phyloP scores from a whole-genome alignment of 306 rosid species.

The Begonia masoniana region DNA sequence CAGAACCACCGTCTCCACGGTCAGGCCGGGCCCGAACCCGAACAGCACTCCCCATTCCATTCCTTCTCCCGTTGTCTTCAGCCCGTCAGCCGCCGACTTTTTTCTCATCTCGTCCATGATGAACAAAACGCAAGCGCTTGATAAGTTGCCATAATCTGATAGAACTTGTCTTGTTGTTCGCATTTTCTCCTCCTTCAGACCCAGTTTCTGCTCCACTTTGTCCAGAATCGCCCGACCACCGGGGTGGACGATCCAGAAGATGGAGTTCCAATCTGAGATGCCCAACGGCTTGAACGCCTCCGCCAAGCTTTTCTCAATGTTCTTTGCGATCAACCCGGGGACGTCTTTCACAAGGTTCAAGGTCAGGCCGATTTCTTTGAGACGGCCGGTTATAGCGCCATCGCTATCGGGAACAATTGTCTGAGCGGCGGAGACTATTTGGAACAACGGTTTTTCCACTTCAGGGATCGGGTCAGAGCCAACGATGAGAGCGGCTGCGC shows the following conservation, averaged over 20 bases:
- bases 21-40: slow-evolving; percentile 69
- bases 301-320: no score
- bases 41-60: slow-evolving; percentile 67
- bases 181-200: no score
- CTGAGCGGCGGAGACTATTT: no score
- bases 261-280: slow-evolving; percentile 33
- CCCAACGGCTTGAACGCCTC: no score
- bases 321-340: no score
- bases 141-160: slow-evolving; percentile 57
- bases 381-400: no score
- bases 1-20: slow-evolving; percentile 50
- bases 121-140: slow-evolving; percentile 64
- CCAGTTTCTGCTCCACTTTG: slow-evolving; percentile 20
- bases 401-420: no score
- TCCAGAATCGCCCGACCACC: slow-evolving; percentile 48
- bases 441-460: no score
- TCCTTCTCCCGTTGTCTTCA: slow-evolving; percentile 36
- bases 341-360: no score
- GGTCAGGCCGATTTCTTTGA: no score
- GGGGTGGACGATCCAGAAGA: slow-evolving; percentile 53
- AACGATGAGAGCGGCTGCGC: no score
- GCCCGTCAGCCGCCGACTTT: slow-evolving; percentile 27
- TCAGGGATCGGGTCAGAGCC: no score
- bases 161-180: slow-evolving; percentile 38
- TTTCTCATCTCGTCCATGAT: slow-evolving; percentile 60